A percentile compares a stretch with the other conserved stretches of the same genome.
phyloP scores from a whole-genome alignment of 768 basidiomycete genomes.

The Coprinopsis sp. region DNA sequence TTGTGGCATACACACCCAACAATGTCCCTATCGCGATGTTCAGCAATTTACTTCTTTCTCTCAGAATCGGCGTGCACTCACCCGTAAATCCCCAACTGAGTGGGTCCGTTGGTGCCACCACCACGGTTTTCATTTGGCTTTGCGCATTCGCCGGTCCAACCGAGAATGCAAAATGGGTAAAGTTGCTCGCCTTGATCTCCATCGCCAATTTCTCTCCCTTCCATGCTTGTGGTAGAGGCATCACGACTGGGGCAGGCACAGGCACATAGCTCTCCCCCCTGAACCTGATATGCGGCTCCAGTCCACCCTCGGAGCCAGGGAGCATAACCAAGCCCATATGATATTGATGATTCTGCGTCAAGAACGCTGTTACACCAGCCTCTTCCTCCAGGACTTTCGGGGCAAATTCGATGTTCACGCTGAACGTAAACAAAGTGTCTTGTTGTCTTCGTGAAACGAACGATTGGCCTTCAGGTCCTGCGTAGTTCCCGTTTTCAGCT shows the following conservation, averaged over 20 bases:
- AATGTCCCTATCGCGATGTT: no score
- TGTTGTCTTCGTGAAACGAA: constrained; percentile 28
- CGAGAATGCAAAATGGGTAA: constrained; percentile 11
- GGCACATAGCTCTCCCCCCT: constrained; percentile 10
- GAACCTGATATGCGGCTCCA: constrained; percentile 14
- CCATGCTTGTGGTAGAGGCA: constrained; percentile 11
- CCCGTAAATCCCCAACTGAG: constrained; percentile 18
- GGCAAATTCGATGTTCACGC: constrained; percentile 19
- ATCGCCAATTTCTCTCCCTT: constrained; percentile 6
- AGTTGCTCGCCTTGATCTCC: constrained; percentile 12
- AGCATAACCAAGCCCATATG: constrained; percentile 16
- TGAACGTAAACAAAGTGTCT: constrained; percentile 24
- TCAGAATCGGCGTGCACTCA: neutral
- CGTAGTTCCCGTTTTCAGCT: constrained; percentile 23
- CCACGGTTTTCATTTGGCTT: constrained; percentile 4
- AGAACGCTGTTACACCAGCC: constrained; percentile 27
- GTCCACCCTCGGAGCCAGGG: neutral
- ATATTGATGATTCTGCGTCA: constrained; percentile 20
- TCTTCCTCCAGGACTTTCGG: constrained; percentile 21
- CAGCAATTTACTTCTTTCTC: no score
- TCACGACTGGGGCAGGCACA: constrained; percentile 10
- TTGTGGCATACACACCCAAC: constrained; percentile 13
- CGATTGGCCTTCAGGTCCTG: constrained; percentile 20
- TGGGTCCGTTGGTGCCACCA: constrained; percentile 6
- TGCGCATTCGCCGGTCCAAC: constrained; percentile 11